Percentiles rank a stretch among this genome's conserved stretches.
Evolutionary conservation across 164 flowering plant species (phyloP).

Genomic region (Liquidambar formosana): DNA sequence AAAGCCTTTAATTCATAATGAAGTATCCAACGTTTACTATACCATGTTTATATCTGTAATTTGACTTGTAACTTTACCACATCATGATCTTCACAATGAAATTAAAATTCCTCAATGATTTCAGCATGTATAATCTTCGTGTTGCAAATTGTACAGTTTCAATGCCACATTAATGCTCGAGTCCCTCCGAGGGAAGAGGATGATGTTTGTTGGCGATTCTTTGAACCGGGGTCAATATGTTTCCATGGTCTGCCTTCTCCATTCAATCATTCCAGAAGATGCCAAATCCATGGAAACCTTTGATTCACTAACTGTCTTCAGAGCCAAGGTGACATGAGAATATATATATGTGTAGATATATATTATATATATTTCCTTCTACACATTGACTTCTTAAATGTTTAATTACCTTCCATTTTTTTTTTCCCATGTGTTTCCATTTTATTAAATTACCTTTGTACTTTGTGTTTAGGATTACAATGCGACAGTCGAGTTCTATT

Average conservation of each 20-base stretch:
- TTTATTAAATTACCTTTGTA: neutral
- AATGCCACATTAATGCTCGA: constrained; percentile 85
- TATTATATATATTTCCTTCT: neutral
- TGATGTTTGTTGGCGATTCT: constrained; percentile 89
- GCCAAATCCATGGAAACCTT: constrained; percentile 66
- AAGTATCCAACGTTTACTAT: too few species aligned
- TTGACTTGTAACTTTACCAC: too few species aligned
- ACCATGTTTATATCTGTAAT: too few species aligned
- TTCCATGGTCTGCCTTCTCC: constrained; percentile 85
- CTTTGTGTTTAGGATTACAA: constrained; percentile 64
- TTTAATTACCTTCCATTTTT: neutral
- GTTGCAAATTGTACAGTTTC: constrained; percentile 46
- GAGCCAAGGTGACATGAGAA: constrained; percentile 68
- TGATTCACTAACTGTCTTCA: constrained; percentile 73
- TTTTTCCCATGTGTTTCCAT: neutral
- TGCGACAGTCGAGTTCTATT: constrained; percentile 92
- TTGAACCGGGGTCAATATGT: constrained; percentile 79
- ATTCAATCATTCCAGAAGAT: constrained; percentile 54
- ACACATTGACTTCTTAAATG: too few species aligned
- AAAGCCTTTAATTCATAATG: too few species aligned
- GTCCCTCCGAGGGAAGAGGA: constrained; percentile 72
- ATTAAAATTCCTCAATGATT: too few species aligned
- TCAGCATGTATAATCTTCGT: neutral
- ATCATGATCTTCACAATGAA: too few species aligned
- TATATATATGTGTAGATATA: too few species aligned